These are phyloP conservation scores for Kluyveromyces marxianus DNA, from an alignment of 1,139 yeast species.

Conservation along the genomic window DNA sequence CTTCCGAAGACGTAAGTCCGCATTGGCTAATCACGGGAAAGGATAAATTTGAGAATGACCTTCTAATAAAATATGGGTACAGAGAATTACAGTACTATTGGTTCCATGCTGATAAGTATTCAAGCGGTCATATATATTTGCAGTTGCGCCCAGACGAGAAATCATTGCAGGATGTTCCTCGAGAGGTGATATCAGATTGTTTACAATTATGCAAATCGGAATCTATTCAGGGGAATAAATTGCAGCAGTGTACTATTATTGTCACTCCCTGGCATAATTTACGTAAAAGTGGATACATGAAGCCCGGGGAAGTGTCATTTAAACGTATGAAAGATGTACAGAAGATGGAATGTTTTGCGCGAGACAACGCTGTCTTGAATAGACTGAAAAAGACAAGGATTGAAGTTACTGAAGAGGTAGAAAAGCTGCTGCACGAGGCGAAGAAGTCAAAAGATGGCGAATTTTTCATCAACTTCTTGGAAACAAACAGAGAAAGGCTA, in stretches of 20 bases:
- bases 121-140: constrained; percentile 77
- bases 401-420: constrained; percentile 43
- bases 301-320: constrained; percentile 77
- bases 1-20: constrained; percentile 11
- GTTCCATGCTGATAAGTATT: constrained; percentile 78
- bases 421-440: constrained; percentile 22
- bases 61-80: constrained; percentile 60
- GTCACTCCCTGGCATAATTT: constrained; percentile 75
- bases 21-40: constrained; percentile 49
- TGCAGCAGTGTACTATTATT: constrained; percentile 60
- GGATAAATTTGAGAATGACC: constrained; percentile 71
- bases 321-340: constrained; percentile 48
- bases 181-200: constrained; percentile 48
- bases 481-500: constrained; percentile 15
- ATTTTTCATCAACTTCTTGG: constrained; percentile 17
- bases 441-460: constrained; percentile 26
- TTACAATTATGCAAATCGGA: constrained; percentile 76
- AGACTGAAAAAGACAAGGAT: constrained; percentile 59
- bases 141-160: constrained; percentile 43
- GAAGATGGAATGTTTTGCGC: constrained; percentile 46
- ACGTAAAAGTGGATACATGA: constrained; percentile 67
- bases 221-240: constrained; percentile 71
- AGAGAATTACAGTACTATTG: constrained; percentile 55
- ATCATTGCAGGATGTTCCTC: constrained; percentile 44
- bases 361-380: constrained; percentile 59